Percentiles rank a stretch among this genome's conserved stretches.
Evolutionary conservation across 768 basidiomycete genomes (phyloP).

Genomic region (Lactarius indigo): DNA sequence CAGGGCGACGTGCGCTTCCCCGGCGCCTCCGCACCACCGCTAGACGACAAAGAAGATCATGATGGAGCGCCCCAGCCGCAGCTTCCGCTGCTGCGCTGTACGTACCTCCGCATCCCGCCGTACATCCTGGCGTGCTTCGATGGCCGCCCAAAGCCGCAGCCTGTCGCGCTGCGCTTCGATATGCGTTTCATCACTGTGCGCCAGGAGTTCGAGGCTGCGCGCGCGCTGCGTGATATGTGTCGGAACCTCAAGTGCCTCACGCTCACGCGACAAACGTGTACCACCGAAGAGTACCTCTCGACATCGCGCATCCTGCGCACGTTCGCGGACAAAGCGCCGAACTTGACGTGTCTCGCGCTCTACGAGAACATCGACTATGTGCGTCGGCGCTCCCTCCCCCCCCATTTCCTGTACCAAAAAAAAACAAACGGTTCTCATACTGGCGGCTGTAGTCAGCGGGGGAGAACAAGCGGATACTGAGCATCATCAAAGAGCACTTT

Average conservation of each 20-base stretch:
- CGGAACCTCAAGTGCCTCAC: conserved; percentile 18
- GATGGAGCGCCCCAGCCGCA: too few species aligned
- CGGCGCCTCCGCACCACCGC: not conserved
- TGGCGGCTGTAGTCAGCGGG: conserved; percentile 9
- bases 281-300: conserved; percentile 17
- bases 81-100: not conserved
- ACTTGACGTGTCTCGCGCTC: conserved; percentile 18
- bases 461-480: conserved; percentile 22
- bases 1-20: not conserved
- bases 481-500: conserved; percentile 15
- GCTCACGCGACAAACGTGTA: conserved; percentile 2
- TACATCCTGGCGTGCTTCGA: conserved; percentile 18
- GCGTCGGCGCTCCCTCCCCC: not conserved
- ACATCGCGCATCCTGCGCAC: conserved; percentile 13
- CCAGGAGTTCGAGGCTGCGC: conserved; percentile 14
- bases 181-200: conserved; percentile 13
- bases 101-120: conserved; percentile 16
- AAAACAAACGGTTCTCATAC: too few species aligned
- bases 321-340: conserved; percentile 17
- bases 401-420: not conserved
- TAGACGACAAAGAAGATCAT: too few species aligned
- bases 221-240: not conserved
- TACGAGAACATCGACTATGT: conserved; percentile 23
- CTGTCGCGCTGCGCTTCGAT: conserved; percentile 13
- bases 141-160: conserved; percentile 2